Evolutionary conservation across 345 rosid species (phyloP), one percentile per base, ranked within the genome.

Genomic region (Moricandia arvensis): DNA sequence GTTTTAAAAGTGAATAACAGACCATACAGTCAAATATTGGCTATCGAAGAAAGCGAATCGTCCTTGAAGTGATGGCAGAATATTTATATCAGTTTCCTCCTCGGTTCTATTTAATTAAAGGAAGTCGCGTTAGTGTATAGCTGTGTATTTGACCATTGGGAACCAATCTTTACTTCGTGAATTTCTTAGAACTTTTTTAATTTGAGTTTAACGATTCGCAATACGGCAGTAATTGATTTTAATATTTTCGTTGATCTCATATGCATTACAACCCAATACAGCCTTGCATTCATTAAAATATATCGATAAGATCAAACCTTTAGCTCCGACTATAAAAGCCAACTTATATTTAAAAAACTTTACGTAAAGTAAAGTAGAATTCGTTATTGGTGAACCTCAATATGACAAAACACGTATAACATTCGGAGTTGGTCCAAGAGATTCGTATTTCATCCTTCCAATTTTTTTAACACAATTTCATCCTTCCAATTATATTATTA

Each of bases 271-370:
- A 41, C 75, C 59, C 64, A 17, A 53, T 17, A 62, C 80, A 62
- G 58, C 70, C 74, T 76, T 62, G 75, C 79, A 76, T 69, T 75
- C 65, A 62, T 76, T 76, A 37, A 27, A 61, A 12, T 54, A 76
- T 53, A 41, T 63, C 17, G 5, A 15, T 41, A 37, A 55, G n/a
- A 29, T 34, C 64, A 60, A 59, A 47, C 63, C 24, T 59, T 29
- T 68, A 34, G 31, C 41, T 59, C 38, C 61, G 41, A 67, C 49
- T 26, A 37, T 58, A 58, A 59, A 34, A 68, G 55, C 60, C 63
- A 60, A 59, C 5, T 45, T 27, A 31, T 49, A 16, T 29, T 65
- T 67, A 1, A 18, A 66, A 15, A 31, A 35, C 15, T 41, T 62
- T 35, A 4, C 11, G 21, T 15, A 67, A 45, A 7, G 31, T 59